Evolutionary conservation across 1,284 basidiomycete genomes (phyloP), one percentile per base, ranked within the genome.

Genomic region (Cystobasidium slooffiae): DNA sequence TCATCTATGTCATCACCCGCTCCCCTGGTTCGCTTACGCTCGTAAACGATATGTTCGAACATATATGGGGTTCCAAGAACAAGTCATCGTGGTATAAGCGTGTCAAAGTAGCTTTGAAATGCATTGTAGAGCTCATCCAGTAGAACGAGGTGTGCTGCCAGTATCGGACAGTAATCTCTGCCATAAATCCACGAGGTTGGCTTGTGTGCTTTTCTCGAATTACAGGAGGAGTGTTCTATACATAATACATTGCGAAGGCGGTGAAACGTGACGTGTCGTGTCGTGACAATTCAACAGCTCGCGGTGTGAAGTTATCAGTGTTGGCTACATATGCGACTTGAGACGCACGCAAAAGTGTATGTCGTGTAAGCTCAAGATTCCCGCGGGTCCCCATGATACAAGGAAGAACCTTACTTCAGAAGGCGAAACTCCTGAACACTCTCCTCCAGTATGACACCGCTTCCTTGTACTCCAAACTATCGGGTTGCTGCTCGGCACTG

Each of bases 371-470:
- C 31, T 31, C 31, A 31, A 31, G 31, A 31, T 31, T 31, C 31
- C 31, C 31, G 31, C 31, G 31, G 31, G 31, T 31, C 31, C 31
- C 31, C 31, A 31, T 5, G 31, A 31, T 31, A 31, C 31, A 68
- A 39, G 24, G 24, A 20, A 31, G 46, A 39, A 37, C 18, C 1
- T 12, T 22, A 43, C 39, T 18, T 43, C 18, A 66, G 9, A 66
- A 53, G 20, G 14, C 47, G 22, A 72, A 65, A 51, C 69, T 72
- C 16, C 62, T 51, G 14, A 72, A 41, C 5, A 72, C 62, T n/a
- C 69, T 41, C 18, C 69, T 52, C 69, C 69, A 72, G 22, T 72
- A 72, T n/a, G 58, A 62, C 20, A 72, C 69, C 16, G 69, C 41
- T 24, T 72, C 49, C 18, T 22, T 41, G 43, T 43, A 65, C 16